These are phyloP conservation scores for Crassisporium funariophilum DNA, from an alignment of 768 basidiomycete species.

Conservation along the genomic window DNA sequence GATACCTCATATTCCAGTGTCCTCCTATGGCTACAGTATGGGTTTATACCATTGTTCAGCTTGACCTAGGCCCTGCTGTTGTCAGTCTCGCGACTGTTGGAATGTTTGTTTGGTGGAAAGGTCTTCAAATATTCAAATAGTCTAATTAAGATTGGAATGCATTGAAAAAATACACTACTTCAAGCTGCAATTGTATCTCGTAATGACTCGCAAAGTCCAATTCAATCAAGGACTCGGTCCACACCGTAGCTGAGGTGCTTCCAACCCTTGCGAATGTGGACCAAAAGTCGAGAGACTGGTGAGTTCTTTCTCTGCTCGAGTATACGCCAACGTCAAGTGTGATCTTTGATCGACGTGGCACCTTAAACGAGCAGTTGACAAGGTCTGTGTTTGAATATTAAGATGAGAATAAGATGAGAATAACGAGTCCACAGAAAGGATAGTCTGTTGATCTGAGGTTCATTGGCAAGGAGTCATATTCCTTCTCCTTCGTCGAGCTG, in stretches of 20 bases:
- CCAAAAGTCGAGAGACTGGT: neutral
- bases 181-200: too few species aligned
- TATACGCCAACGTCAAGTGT: slow-evolving; percentile 72
- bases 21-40: slow-evolving; percentile 80
- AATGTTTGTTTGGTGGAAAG: slow-evolving; percentile 64
- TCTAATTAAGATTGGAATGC: neutral
- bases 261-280: slow-evolving; percentile 3
- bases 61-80: slow-evolving; percentile 64
- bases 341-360: slow-evolving; percentile 65
- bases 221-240: too few species aligned
- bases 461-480: slow-evolving; percentile 31
- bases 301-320: slow-evolving; percentile 64
- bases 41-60: slow-evolving; percentile 74
- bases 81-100: slow-evolving; percentile 56
- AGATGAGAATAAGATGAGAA: slow-evolving; percentile 4
- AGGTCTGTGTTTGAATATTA: slow-evolving; percentile 4
- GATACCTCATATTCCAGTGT: slow-evolving; percentile 43
- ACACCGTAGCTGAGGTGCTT: too few species aligned
- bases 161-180: slow-evolving; percentile 1
- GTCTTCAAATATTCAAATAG: slow-evolving; percentile 43
- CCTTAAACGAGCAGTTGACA: slow-evolving; percentile 68
- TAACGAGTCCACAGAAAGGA: too few species aligned
- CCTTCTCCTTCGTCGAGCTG: slow-evolving; percentile 69
- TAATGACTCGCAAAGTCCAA: too few species aligned
- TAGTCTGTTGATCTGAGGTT: too few species aligned